Evolutionary conservation across 345 rosid species (phyloP), one percentile per base, ranked within the genome.

Genomic region (Anastatica hierochuntica): DNA sequence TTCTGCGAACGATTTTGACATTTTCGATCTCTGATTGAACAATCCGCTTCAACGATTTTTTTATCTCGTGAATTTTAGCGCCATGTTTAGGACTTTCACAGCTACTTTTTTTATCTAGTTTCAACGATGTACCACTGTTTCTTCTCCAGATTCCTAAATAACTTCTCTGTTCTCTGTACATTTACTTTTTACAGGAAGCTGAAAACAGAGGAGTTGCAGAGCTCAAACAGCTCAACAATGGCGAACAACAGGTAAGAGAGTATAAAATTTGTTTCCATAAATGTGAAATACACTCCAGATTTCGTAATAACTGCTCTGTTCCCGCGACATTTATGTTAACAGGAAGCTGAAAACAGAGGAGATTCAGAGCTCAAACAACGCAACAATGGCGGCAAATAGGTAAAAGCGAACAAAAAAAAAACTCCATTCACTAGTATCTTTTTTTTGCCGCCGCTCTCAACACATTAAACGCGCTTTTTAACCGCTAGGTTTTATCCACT

Each of bases 291-390:
- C 44, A 19, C 2, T 15, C 5, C 6, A n/a, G 31, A 43, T 2
- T 43, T 27, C 26, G 8, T 4, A 26, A 21, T 2, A 21, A 26
- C 29, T 49, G 48, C 0, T 6, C 3, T 17, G 18, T n/a, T n/a
- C n/a, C n/a, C n/a, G n/a, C n/a, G n/a, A n/a, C n/a, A n/a, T n/a
- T n/a, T n/a, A n/a, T n/a, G n/a, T n/a, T n/a, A 29, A 4, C 2
- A 60, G 65, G 34, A 49, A 49, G 42, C 42, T 60, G 33, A 60
- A 60, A 60, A 49, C 65, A 29, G 49, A 60, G 57, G 57, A 60
- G 14, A 19, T 18, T 10, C 41, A 60, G 8, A 60, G 48, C 41
- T 60, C 30, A 1, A 60, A 49, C 23, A 49, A 21, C 26, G 29
- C 41, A 40, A 40, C 56, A 31, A 30, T 40, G 9, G 34, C 10